A percentile compares a stretch with the other conserved stretches of the same genome.
Conservation (phyloP, 1,284 basidiomycete species). For the Phylloporus gajari region DNA sequence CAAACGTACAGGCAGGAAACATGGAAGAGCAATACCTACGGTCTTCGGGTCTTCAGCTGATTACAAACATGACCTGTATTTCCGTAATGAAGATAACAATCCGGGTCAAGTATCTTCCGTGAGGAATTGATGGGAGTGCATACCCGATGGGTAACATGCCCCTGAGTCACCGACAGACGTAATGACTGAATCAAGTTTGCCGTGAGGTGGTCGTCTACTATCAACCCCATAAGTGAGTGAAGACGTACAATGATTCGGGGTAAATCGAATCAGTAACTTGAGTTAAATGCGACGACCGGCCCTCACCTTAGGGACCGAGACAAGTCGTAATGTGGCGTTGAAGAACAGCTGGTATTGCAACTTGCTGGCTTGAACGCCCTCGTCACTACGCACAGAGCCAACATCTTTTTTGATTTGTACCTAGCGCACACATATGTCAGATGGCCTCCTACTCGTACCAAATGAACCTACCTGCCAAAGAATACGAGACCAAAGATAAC, state of each 20-base stretch:
- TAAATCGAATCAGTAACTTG: background rate
- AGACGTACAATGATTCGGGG: background rate
- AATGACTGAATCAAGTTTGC: background rate
- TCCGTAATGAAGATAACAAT: background rate
- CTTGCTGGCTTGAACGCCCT: background rate
- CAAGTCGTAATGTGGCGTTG: background rate
- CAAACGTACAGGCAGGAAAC: background rate
- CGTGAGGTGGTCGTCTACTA: background rate
- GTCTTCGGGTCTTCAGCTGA: background rate
- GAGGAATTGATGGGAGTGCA: background rate
- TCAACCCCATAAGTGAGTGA: background rate
- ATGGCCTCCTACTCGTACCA: background rate
- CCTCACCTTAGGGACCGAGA: background rate
- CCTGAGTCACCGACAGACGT: background rate
- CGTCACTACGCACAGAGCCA: background rate
- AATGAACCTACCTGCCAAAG: conserved; percentile 1
- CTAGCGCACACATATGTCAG: background rate
- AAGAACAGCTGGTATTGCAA: background rate
- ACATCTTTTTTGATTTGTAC: background rate
- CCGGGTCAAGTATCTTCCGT: background rate
- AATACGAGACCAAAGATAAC: background rate
- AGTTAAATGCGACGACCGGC: background rate
- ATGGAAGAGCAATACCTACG: background rate
- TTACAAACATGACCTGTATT: background rate
- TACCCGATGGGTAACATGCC: background rate